Conservation (phyloP, 1,139 yeast species). For the Saccharomycopsis crataegensis region DNA sequence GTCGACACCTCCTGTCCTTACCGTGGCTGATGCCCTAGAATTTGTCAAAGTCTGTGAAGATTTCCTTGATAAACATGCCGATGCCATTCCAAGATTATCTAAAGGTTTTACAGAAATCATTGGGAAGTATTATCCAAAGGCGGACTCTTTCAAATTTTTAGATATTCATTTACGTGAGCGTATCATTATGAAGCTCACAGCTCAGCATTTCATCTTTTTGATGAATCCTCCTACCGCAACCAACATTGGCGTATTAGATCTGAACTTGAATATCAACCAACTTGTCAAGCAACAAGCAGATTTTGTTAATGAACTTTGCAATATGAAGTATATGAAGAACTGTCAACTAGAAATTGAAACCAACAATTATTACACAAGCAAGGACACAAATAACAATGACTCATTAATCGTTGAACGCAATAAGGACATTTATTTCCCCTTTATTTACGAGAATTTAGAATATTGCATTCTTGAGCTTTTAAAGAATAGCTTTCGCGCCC, state of each 20-base stretch:
- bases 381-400: constrained; percentile 7
- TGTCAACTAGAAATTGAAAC: constrained; percentile 30
- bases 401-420: constrained; percentile 21
- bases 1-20: constrained; percentile 36
- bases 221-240: constrained; percentile 36
- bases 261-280: constrained; percentile 52
- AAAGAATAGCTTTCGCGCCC: constrained; percentile 82
- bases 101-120: constrained; percentile 76
- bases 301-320: constrained; percentile 67
- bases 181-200: constrained; percentile 75
- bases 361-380: constrained; percentile 19
- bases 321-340: constrained; percentile 42
- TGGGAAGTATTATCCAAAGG: constrained; percentile 38
- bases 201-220: constrained; percentile 73
- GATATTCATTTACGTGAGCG: constrained; percentile 78
- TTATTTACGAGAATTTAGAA: constrained; percentile 80
- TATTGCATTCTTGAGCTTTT: constrained; percentile 81
- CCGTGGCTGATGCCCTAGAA: constrained; percentile 44
- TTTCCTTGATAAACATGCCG: constrained; percentile 70
- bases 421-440: constrained; percentile 43
- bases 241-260: constrained; percentile 66
- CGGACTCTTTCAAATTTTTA: constrained; percentile 51
- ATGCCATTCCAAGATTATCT: constrained; percentile 73
- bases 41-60: constrained; percentile 47
- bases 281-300: constrained; percentile 58